Percentiles rank a stretch among this genome's conserved stretches.
phyloP scores from a whole-genome alignment of 352 stramenopile genomes.

The Blastocystis sp. region DNA sequence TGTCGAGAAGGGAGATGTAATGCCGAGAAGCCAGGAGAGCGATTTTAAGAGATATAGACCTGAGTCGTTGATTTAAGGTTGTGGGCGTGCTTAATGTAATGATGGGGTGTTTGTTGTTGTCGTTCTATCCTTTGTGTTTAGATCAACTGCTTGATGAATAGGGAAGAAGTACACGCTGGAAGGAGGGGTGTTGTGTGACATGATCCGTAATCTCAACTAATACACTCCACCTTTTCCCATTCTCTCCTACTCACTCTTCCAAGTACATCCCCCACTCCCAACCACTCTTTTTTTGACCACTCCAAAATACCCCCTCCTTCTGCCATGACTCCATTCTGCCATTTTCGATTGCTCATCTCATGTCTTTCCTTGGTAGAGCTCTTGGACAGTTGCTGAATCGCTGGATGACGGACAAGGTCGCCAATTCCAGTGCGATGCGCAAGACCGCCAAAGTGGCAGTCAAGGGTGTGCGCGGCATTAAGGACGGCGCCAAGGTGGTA shows the following conservation, averaged over 20 bases:
- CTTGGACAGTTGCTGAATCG: conserved; percentile 10
- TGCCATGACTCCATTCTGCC: too few relatives aligned
- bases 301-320: too few relatives aligned
- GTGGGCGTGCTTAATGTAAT: conserved; percentile 8
- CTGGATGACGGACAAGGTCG: conserved; percentile 21
- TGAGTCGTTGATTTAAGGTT: conserved; percentile 32
- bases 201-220: too few relatives aligned
- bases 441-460: conserved; percentile 12
- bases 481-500: conserved; percentile 18
- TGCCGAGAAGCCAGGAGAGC: conserved; percentile 1
- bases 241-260: too few relatives aligned
- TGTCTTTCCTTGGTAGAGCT: conserved; percentile 38
- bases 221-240: too few relatives aligned
- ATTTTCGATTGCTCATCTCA: neutral
- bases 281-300: too few relatives aligned
- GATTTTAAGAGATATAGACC: conserved; percentile 31
- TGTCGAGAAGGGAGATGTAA: conserved; percentile 21
- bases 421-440: conserved; percentile 1
- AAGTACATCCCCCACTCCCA: too few relatives aligned
- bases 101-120: conserved; percentile 22
- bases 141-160: neutral
- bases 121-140: neutral
- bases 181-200: too few relatives aligned
- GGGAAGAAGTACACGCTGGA: too few relatives aligned
- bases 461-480: conserved; percentile 3